Evolutionary conservation across 1,139 yeast genomes (phyloP), one percentile per base, ranked within the genome.

Genomic region (Pichia sp.): DNA sequence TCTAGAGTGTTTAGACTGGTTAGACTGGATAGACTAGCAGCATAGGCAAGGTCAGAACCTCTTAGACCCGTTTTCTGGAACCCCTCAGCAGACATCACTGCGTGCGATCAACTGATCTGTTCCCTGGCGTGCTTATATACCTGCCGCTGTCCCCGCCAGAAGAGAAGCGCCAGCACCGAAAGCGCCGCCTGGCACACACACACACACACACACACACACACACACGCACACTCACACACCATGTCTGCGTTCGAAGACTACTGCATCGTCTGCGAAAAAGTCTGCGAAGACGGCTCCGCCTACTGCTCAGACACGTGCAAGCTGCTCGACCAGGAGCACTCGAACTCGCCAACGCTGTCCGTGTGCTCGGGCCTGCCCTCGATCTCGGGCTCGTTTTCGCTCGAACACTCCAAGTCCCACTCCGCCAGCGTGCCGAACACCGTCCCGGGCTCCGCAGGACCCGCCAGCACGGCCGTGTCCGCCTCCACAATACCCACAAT

Each of bases 291-390:
- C 30, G 76, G 74, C 61, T 71, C 78, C 30, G 76, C 81, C 47
- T 85, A 84, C 72, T 85, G 90, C 68, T 81, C 85, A 5, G 81
- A 78, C 13, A 73, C 71, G 41, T 85, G 90, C 65, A 78, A 75
- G 67, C 60, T 64, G 32, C 65, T 69, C 50, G 90, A 84, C 65
- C 61, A 58, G 49, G 54, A 58, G 8, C 56, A 53, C 19, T 57
- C 59, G 15, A 50, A 49, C 23, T 63, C 68, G 29, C 66, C 65
- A 16, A 56, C 66, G 6, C 50, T 63, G 4, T 63, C 67, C 1
- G 47, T 58, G 4, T 57, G 62, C 46, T 63, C 67, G 1, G 60
- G 46, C 15, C 43, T 49, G 36, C 55, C 51, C 44, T 49, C 50
- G 1, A 15, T 49, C 11, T 29, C 34, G 16, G 57, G 54, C 32